These are phyloP conservation scores for Casuarina cunninghamiana DNA, from an alignment of 306 rosid genomes.

Conservation along the genomic window DNA sequence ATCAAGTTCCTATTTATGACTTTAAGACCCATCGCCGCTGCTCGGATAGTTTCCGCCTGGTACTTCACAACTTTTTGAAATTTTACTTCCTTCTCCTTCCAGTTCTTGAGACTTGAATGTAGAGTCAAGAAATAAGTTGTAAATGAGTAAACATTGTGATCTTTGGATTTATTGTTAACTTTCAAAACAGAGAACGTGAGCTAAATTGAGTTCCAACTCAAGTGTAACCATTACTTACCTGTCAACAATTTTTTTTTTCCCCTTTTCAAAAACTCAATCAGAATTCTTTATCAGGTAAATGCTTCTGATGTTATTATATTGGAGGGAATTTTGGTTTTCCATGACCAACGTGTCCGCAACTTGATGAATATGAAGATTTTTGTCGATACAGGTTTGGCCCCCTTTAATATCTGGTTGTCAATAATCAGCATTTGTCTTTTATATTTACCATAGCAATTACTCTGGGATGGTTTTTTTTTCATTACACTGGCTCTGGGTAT, in stretches of 20 bases:
- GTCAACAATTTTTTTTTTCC: not conserved
- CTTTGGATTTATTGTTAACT: not conserved
- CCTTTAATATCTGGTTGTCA: constrained; percentile 17
- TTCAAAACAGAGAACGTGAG: not conserved
- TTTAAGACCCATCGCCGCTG: constrained; percentile 85
- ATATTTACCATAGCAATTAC: not conserved
- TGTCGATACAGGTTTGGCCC: constrained; percentile 81
- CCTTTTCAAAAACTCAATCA: constrained; percentile 13
- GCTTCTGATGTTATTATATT: constrained; percentile 94
- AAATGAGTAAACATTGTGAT: not conserved
- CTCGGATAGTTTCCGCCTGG: constrained; percentile 89
- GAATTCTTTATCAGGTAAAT: constrained; percentile 61
- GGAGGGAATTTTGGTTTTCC: constrained; percentile 98
- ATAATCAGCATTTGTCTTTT: not conserved
- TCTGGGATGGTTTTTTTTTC: not conserved
- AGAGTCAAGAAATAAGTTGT: not conserved
- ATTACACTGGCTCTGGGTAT: not conserved
- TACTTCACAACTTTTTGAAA: constrained; percentile 24
- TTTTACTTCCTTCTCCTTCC: not conserved
- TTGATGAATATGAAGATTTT: constrained; percentile 97
- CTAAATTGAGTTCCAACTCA: not conserved
- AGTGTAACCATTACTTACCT: not conserved
- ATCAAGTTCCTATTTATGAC: constrained; percentile 88
- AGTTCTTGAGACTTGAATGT: not conserved
- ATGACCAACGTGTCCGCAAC: constrained; percentile 84